Base-by-base conservation (phyloP, 2,329 filamentous ascomycete genomes). In the Trichoderma sp. region DNA sequence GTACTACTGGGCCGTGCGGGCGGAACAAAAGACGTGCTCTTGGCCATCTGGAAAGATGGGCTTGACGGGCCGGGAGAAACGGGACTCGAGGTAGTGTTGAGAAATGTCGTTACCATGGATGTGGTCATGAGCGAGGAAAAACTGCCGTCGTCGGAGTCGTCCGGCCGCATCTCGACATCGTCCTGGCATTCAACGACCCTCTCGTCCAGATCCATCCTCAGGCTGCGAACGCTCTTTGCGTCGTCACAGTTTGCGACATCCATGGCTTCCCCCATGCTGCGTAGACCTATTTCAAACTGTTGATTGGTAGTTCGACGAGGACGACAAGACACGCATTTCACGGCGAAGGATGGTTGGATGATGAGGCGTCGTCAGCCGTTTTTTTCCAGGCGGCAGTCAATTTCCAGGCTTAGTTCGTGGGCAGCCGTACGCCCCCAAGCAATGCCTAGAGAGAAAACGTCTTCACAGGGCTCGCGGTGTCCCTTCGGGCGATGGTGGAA, bases 1-100 rank as follows among this genome's bases (percentile, higher is more conserved):
- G 88, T 90, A 79, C 88, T 89, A 77, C 87, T 89, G 20, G 88
- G 88, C 66, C 88, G 84, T 6, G 78, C 78, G 4, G 80, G 80
- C 17, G 80, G 80, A 9, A 81, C 76, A 72, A 81, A 79, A n/a
- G 76, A 74, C 34, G 75, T 68, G 43, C 84, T 77, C 71, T 85
- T 86, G 71, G 80, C 78, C 72, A 85, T 85, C 50, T 86, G 83
- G 63, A 85, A 81, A 28, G 85, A 84, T 47, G 86, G 86, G 73
- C 85, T 88, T 6, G 85, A 83, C 15, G 87, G 84, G 32, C 86
- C 86, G 0, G 86, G 85, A 4, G 86, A 86, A 17, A 87, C 86
- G 4, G 87, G 86, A 64, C 86, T 88, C n/a, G 87, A 87, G 4
- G 84, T 78, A 26, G 83, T 82, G 62, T 80, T 82, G 74, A 81